Evolutionary conservation across 371 early-diverging fungal species (phyloP).

Genomic region (Dipsacomyces acuminosporus): DNA sequence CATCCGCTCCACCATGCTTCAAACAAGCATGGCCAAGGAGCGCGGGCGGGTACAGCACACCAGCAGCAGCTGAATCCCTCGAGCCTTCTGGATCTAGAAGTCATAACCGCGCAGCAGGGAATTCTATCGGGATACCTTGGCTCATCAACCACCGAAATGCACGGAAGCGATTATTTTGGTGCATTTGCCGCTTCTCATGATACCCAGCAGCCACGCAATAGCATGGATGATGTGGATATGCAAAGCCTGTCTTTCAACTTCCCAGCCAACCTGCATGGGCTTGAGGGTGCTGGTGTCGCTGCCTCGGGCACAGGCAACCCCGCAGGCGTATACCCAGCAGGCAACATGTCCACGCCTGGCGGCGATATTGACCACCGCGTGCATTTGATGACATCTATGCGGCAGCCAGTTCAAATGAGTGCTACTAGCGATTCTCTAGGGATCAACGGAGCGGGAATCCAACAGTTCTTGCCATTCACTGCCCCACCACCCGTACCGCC

Average conservation of each 20-base stretch:
- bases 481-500: conserved; percentile 24
- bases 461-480: conserved; percentile 13
- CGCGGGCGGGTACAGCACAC: too few relatives aligned
- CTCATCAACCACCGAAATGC: conserved; percentile 20
- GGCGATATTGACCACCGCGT: conserved; percentile 1
- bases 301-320: background rate
- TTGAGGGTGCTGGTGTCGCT: conserved; percentile 3
- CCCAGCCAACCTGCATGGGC: conserved; percentile 3
- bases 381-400: background rate
- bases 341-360: background rate
- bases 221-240: conserved; percentile 4
- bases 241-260: conserved; percentile 3
- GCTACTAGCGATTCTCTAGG: background rate
- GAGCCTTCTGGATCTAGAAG: conserved; percentile 2
- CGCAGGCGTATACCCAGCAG: too few relatives aligned
- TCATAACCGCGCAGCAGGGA: conserved; percentile 1
- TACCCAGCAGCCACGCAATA: conserved; percentile 2
- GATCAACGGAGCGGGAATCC: conserved; percentile 4
- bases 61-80: too few relatives aligned
- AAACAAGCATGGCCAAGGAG: too few relatives aligned
- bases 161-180: conserved; percentile 35
- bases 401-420: too few relatives aligned
- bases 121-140: conserved; percentile 17
- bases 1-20: too few relatives aligned
- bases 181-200: conserved; percentile 2